A percentile compares a stretch with the other conserved stretches of the same genome.
Conservation (phyloP, 805 yeast genomes). For the Saitoella complicata region DNA sequence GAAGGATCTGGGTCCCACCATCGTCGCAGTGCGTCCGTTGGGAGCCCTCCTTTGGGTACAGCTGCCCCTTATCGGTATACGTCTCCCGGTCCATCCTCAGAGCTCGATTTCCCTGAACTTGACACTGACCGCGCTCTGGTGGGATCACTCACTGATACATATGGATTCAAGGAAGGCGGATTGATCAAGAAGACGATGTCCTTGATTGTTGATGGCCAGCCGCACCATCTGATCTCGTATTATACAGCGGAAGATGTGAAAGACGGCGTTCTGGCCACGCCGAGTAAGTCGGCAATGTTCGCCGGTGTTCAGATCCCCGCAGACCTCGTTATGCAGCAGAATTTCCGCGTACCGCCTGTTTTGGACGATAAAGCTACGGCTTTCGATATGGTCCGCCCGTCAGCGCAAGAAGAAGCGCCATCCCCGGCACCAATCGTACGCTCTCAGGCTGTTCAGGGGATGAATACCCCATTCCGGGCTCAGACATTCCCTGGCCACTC, state of each 20-base stretch:
- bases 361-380: background rate
- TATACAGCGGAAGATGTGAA: conserved; percentile 62
- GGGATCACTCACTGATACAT: conserved; percentile 42
- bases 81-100: conserved; percentile 1
- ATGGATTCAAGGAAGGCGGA: conserved; percentile 54
- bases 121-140: conserved; percentile 29
- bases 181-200: conserved; percentile 71
- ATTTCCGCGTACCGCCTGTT: conserved; percentile 22
- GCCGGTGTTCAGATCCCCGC: conserved; percentile 28
- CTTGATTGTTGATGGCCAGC: conserved; percentile 31
- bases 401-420: no score
- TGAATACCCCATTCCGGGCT: no score
- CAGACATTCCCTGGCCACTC: no score
- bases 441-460: no score
- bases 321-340: conserved; percentile 21
- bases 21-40: conserved; percentile 1
- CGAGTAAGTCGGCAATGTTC: conserved; percentile 36
- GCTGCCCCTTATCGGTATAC: conserved; percentile 7
- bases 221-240: conserved; percentile 57
- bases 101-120: conserved; percentile 7
- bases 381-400: no score
- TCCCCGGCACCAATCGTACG: no score
- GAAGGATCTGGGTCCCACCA: background rate
- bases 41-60: conserved; percentile 4
- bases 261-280: conserved; percentile 38